Percentiles rank a stretch among this genome's conserved stretches.
These are phyloP conservation scores for Penicillium fimorum DNA, from an alignment of 495 filamentous ascomycete species.

Conservation along the genomic window DNA sequence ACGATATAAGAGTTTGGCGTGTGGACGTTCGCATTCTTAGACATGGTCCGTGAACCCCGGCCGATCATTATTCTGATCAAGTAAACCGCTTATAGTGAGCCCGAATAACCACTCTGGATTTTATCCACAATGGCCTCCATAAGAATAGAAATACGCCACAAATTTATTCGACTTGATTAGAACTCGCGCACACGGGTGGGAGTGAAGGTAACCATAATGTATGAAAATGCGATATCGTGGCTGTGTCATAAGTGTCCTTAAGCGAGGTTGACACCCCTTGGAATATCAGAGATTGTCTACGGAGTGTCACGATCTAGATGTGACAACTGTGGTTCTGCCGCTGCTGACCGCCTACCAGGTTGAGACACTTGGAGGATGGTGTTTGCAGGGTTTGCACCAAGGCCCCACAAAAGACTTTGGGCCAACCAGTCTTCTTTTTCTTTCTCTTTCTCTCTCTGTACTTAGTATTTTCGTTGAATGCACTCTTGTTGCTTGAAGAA, in stretches of 20 bases:
- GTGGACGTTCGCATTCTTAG: conserved; percentile 5
- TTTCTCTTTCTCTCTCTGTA: too few species aligned
- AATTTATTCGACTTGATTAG: neutral
- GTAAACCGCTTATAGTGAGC: neutral
- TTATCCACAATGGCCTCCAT: neutral
- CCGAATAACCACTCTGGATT: neutral
- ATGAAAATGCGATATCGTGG: neutral
- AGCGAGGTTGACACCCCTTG: neutral
- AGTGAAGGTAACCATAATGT: neutral
- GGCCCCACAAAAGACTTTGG: too few species aligned
- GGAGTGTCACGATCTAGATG: too few species aligned
- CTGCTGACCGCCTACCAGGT: too few species aligned
- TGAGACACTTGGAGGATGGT: too few species aligned
- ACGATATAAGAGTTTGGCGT: neutral
- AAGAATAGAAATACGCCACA: neutral
- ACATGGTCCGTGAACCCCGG: conserved; percentile 4
- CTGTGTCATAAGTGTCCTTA: neutral
- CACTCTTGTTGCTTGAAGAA: too few species aligned
- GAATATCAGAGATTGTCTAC: neutral
- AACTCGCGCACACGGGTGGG: neutral
- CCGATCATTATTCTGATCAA: conserved; percentile 7
- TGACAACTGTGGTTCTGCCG: too few species aligned
- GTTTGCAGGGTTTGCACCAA: too few species aligned
- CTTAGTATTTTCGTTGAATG: too few species aligned
- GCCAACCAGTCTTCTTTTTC: too few species aligned